Evolutionary conservation across 1,284 basidiomycete species (phyloP).

Genomic region (Amylostereum areolatum): DNA sequence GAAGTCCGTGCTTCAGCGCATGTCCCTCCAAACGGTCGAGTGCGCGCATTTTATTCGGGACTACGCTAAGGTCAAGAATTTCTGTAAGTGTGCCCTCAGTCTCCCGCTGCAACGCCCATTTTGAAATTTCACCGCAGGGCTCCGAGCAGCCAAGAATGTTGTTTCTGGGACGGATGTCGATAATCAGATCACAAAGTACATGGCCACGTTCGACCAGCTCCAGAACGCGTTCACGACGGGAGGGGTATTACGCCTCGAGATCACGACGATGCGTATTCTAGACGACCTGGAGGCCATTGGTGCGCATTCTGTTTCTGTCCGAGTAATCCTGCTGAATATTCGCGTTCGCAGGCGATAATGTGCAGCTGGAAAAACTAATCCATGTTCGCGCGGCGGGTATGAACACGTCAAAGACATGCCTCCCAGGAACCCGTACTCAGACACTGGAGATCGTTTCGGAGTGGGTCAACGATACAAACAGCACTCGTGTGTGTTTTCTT

Average conservation of each 20-base stretch:
- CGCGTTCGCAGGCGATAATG: constrained; percentile 5
- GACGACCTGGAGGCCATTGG: constrained; percentile 8
- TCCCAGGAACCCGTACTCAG: constrained; percentile 10
- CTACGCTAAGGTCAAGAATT: not conserved
- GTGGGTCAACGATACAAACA: constrained; percentile 13
- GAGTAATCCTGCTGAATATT: no score
- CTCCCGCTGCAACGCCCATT: no score
- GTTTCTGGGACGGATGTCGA: constrained; percentile 4
- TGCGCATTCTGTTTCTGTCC: constrained; percentile 2
- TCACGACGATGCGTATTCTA: constrained; percentile 8
- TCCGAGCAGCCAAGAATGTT: not conserved
- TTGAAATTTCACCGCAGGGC: no score
- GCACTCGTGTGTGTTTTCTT: constrained; percentile 11
- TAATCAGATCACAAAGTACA: constrained; percentile 3
- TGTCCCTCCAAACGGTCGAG: constrained; percentile 1
- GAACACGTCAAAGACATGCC: constrained; percentile 9
- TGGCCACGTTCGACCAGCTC: constrained; percentile 7
- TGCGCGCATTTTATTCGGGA: not conserved
- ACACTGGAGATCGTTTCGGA: constrained; percentile 12
- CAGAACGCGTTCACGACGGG: constrained; percentile 2
- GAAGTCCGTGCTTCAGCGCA: not conserved
- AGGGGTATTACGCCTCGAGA: constrained; percentile 1
- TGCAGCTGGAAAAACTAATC: constrained; percentile 11
- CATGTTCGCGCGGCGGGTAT: constrained; percentile 14
- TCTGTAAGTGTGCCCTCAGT: not conserved